These are phyloP conservation scores for Didymella segeticola DNA, from an alignment of 2,329 filamentous ascomycete species.

Conservation along the genomic window DNA sequence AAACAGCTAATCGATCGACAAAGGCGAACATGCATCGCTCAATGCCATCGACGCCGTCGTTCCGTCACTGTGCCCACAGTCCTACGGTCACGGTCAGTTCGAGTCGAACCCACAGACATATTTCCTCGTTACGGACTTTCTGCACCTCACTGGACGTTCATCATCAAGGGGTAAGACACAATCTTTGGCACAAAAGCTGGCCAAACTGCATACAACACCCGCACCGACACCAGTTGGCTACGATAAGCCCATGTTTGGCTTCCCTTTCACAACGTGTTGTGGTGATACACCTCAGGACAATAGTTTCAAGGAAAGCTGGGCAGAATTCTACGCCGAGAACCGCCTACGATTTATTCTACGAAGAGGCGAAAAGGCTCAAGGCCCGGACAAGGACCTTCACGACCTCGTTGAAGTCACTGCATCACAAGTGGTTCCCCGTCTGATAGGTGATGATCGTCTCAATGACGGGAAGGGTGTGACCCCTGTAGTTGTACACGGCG, in stretches of 20 bases:
- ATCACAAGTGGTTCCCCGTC: conserved; percentile 70
- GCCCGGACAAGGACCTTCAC: conserved; percentile 67
- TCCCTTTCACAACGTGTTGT: conserved; percentile 84
- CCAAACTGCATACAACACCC: conserved; percentile 76
- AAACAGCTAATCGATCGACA: conserved; percentile 16
- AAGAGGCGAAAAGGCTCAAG: conserved; percentile 66
- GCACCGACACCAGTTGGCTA: conserved; percentile 69
- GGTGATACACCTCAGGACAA: conserved; percentile 86
- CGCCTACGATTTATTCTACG: conserved; percentile 71
- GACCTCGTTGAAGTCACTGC: conserved; percentile 70
- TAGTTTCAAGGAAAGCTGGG: conserved; percentile 74
- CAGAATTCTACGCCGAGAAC: conserved; percentile 82
- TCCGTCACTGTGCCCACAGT: conserved; percentile 76
- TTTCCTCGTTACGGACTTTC: conserved; percentile 77
- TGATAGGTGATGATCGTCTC: conserved; percentile 74
- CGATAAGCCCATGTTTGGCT: conserved; percentile 74
- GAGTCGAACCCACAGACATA: conserved; percentile 55
- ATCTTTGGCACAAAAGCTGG: conserved; percentile 77
- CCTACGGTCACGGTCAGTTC: conserved; percentile 73
- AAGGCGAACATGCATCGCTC: conserved; percentile 82
- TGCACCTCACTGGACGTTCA: conserved; percentile 60
- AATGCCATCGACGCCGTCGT: conserved; percentile 78
- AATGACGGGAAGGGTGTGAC: conserved; percentile 65
- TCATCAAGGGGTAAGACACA: conserved; percentile 36
- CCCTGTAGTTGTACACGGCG: conserved; percentile 88